phyloP scores from a whole-genome alignment of 1,284 basidiomycete genomes.

The Moesziomyces sp. region DNA sequence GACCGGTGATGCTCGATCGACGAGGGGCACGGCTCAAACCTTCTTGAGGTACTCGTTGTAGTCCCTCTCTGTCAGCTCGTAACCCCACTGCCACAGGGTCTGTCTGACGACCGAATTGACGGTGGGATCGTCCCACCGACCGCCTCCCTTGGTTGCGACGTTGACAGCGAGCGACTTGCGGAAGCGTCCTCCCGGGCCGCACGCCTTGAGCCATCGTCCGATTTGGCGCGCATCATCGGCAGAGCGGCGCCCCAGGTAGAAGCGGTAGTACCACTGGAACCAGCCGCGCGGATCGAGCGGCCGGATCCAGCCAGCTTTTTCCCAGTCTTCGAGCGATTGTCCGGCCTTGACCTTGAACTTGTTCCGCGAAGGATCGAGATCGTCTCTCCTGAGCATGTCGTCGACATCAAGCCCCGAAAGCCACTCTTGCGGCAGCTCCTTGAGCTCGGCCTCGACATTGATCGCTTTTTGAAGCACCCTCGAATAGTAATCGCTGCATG shows the following conservation, averaged over 20 bases:
- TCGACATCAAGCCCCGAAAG: constrained; percentile 45
- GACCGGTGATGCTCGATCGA: too few species aligned
- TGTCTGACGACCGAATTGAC: constrained; percentile 53
- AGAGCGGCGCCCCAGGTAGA: constrained; percentile 70
- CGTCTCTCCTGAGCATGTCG: constrained; percentile 35
- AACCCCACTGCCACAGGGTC: constrained; percentile 67
- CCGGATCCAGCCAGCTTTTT: constrained; percentile 70
- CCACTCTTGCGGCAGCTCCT: constrained; percentile 51
- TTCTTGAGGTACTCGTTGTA: constrained; percentile 46
- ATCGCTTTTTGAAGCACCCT: constrained; percentile 38
- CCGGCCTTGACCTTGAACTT: constrained; percentile 70
- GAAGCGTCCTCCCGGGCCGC: constrained; percentile 70
- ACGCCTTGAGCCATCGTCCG: constrained; percentile 70
- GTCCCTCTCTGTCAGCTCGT: constrained; percentile 61
- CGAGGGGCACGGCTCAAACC: too few species aligned
- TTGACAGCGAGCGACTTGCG: constrained; percentile 69
- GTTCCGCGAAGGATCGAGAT: constrained; percentile 67
- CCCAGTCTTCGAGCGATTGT: constrained; percentile 70
- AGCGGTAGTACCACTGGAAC: constrained; percentile 70
- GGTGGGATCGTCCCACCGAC: constrained; percentile 63
- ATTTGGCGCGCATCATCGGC: constrained; percentile 70
- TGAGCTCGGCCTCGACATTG: constrained; percentile 47
- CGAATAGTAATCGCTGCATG: constrained; percentile 41
- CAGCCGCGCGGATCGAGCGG: constrained; percentile 70
- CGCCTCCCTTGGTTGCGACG: constrained; percentile 61